phyloP scores from a whole-genome alignment of 2,329 filamentous ascomycete species.

The Paraphoma sp. region DNA sequence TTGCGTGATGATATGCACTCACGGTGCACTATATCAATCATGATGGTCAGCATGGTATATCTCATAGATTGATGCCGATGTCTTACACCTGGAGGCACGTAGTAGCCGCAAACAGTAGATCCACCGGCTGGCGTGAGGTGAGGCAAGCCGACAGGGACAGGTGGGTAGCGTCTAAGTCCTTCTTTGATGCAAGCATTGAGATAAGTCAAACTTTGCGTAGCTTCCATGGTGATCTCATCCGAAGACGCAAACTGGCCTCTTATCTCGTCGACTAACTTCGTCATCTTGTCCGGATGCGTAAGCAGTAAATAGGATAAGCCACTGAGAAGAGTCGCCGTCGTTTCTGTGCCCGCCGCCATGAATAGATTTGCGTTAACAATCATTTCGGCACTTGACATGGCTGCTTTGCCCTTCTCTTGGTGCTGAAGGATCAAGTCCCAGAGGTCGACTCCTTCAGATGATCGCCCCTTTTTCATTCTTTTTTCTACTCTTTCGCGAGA shows the following conservation, averaged over 20 bases:
- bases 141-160: slow-evolving; percentile 40
- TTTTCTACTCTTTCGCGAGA: slow-evolving; percentile 26
- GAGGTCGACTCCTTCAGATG: slow-evolving; percentile 43
- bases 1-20: slow-evolving; percentile 6
- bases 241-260: slow-evolving; percentile 15
- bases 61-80: not conserved
- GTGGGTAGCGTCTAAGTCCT: slow-evolving; percentile 41
- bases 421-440: slow-evolving; percentile 46
- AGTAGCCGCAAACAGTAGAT: slow-evolving; percentile 37
- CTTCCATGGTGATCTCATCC: slow-evolving; percentile 22
- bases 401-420: slow-evolving; percentile 25
- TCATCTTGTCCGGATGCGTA: slow-evolving; percentile 11
- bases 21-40: slow-evolving; percentile 13
- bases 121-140: slow-evolving; percentile 37
- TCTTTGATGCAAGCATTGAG: slow-evolving; percentile 44
- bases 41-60: slow-evolving; percentile 6
- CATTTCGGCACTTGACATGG: slow-evolving; percentile 33
- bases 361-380: slow-evolving; percentile 34
- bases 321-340: slow-evolving; percentile 36
- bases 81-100: slow-evolving; percentile 30
- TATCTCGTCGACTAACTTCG: slow-evolving; percentile 25
- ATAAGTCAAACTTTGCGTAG: slow-evolving; percentile 41
- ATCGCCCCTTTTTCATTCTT: slow-evolving; percentile 28
- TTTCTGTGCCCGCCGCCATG: slow-evolving; percentile 37
- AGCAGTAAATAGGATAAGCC: slow-evolving; percentile 46